Conservation (phyloP, 257 asterid species). For the Jaltomata sinuosa region DNA sequence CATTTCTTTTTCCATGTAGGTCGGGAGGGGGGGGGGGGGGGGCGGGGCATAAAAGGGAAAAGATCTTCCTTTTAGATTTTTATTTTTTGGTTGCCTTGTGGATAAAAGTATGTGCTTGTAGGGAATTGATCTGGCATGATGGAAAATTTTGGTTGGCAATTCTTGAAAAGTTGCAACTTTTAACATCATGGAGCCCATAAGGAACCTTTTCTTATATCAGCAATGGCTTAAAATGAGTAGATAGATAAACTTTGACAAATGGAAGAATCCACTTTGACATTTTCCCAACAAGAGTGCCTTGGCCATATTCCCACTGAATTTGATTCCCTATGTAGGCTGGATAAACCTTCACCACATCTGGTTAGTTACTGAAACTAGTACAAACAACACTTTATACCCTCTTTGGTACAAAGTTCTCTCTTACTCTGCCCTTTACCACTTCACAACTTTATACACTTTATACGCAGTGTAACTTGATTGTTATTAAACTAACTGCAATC, state of each 20-base stretch:
- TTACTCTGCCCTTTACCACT: no score
- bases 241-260: background rate
- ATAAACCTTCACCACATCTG: background rate
- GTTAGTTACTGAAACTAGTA: background rate
- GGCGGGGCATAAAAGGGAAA: background rate
- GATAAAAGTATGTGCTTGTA: background rate
- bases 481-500: no score
- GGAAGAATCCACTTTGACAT: background rate
- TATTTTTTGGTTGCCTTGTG: background rate
- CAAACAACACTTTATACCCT: background rate
- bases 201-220: slow-evolving; percentile 4
- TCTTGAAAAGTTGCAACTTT: slow-evolving; percentile 9
- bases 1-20: background rate
- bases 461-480: no score
- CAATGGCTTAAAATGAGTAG: background rate
- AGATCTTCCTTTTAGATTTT: background rate
- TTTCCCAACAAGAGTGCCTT: background rate
- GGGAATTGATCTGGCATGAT: background rate
- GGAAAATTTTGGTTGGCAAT: background rate
- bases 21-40: background rate
- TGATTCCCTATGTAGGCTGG: background rate
- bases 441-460: no score
- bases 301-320: background rate
- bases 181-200: slow-evolving; percentile 19
- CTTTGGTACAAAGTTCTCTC: background rate